Base-by-base conservation (phyloP, 345 rosid genomes). In the Sisymbrium irio region DNA sequence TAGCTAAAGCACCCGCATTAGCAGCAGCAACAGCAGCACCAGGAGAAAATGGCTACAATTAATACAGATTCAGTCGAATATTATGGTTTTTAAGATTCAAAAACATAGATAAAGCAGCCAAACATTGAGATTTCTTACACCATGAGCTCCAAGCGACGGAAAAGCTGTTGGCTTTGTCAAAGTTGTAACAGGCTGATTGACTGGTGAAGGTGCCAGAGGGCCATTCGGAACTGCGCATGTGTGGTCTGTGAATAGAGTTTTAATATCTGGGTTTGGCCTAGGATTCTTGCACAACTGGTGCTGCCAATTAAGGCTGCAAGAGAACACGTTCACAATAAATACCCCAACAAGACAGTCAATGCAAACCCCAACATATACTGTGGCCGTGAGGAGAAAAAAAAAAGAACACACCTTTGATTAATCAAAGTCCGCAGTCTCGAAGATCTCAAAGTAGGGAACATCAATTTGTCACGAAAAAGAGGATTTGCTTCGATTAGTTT, bases 231-330 rank as follows among this genome's bases (percentile, higher is more conserved):
- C 87, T 60, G 73, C 66, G 72, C 96, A 89, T 3, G 85, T 78
- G 80, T 88, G 96, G 80, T 91, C 97, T 44, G 77, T 79, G 73
- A 91, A 91, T 8, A 91, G 85, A 14, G 97, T 91, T 81, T 85
- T 91, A 20, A 91, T 88, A 72, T 91, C 89, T 62, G 97, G 93
- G 74, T 91, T 91, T 55, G 88, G 69, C 71, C 88, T 81, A 40
- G 97, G 97, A 83, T 89, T 91, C 83, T 89, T 91, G 84, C 97
- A 89, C 73, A 89, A 78, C 58, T 86, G 89, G 75, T 91, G 97
- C 78, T 91, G 93, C 95, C 92, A 89, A 64, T 88, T 88, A 57
- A 91, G 81, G 81, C 97, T 88, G 91, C 74, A 82, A 76, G 39
- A 19, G 28, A 53, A 53, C 46, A 74, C 17, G 56, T 73, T 72